Base-by-base conservation (phyloP, 495 filamentous ascomycete genomes). In the Penicillium odoratum region DNA sequence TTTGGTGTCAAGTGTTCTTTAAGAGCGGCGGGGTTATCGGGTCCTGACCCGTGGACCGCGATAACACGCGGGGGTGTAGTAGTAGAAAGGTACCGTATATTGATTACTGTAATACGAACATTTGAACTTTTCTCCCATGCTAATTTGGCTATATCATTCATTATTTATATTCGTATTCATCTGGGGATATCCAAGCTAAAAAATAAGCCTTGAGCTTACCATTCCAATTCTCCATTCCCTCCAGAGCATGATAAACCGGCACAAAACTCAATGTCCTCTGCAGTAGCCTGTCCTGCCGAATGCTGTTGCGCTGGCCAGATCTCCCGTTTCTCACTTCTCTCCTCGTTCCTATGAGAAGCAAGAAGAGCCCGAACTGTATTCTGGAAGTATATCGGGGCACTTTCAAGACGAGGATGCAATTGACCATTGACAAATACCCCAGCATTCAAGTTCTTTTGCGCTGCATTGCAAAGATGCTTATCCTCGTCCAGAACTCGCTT, bases 271-370 rank as follows among this genome's bases (percentile, higher is more conserved):
- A 73, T 48, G 53, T 78, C 75, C 26, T 73, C 63, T 33, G 64
- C 58, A 28, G 68, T 77, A 13, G 61, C 57, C 7, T 55, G 45
- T 1, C 72, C 72, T 1, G 53, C 61, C 44, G 54, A 54, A n/a
- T 61, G 59, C 51, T 76, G 75, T 34, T 73, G 64, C 26, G 80
- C 78, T 0, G 80, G 80, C 77, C 78, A 82, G 30, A 80, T 74
- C 60, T 81, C 74, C 42, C 58, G 26, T 10, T 64, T 65, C 9
- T 61, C 69, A 42, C 64, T 62, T 53, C 75, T 59, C 55, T 83
- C 80, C 4, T 62, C 56, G 36, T 72, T 54, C 25, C 63, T 58
- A 63, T 81, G 78, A 29, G 55, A 63, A 10, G 53, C 62, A 0
- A 82, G 69, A 16, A 74, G 55, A 9, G 75, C 68, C 7, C 75